phyloP scores from a whole-genome alignment of 768 basidiomycete genomes.

The Boletus reticulatus region DNA sequence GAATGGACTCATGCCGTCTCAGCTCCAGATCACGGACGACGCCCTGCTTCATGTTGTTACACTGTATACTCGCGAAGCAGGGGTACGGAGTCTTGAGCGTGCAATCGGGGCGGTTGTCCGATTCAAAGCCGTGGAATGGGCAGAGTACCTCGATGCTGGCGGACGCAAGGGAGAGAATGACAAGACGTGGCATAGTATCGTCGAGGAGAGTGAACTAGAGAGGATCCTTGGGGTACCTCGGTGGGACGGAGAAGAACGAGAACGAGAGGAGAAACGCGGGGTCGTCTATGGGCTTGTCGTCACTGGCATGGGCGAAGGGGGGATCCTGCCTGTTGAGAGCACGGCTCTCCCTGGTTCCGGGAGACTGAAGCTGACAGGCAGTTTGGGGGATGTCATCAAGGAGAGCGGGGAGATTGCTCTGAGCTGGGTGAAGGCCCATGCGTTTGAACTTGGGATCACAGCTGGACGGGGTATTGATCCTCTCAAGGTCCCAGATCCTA shows the following conservation, averaged over 20 bases:
- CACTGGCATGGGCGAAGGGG: constrained; percentile 86
- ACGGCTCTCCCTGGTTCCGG: constrained; percentile 76
- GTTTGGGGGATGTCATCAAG: constrained; percentile 87
- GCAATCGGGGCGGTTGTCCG: constrained; percentile 87
- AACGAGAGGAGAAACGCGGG: constrained; percentile 69
- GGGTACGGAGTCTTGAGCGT: constrained; percentile 87
- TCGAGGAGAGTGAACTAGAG: constrained; percentile 75
- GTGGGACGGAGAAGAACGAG: constrained; percentile 78
- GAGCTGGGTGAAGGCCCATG: constrained; percentile 89
- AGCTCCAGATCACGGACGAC: constrained; percentile 65
- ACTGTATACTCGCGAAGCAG: constrained; percentile 86
- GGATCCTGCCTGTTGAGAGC: constrained; percentile 82
- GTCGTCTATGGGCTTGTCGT: constrained; percentile 86
- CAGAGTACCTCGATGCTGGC: constrained; percentile 48
- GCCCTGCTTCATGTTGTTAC: constrained; percentile 72
- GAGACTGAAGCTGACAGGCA: constrained; percentile 74
- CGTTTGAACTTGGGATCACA: constrained; percentile 78
- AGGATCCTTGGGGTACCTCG: constrained; percentile 76
- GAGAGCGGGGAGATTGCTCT: constrained; percentile 89
- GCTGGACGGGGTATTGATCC: constrained; percentile 68
- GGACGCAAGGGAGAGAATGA: constrained; percentile 19
- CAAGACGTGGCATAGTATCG: constrained; percentile 53
- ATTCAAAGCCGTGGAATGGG: constrained; percentile 90
- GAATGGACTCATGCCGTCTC: constrained; percentile 65
- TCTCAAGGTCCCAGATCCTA: constrained; percentile 63